Evolutionary conservation across 148 eudicot genomes (phyloP).

Genomic region (Silene uniflora): DNA sequence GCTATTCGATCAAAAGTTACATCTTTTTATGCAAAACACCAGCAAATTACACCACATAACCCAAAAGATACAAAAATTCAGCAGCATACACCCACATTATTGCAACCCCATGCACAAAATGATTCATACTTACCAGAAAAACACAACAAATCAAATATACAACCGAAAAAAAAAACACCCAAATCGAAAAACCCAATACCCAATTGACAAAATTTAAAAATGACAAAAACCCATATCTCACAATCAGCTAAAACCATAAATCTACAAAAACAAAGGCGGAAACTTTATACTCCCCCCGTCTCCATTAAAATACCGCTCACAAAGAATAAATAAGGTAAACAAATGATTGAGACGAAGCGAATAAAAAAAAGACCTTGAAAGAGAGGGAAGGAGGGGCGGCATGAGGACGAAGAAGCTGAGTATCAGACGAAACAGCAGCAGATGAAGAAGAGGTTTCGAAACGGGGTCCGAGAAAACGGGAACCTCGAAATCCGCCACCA

Average conservation of each 20-base stretch:
- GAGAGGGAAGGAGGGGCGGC: constrained; percentile 41
- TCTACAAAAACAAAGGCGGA: no score
- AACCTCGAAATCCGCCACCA: constrained; percentile 34
- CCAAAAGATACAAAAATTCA: background rate
- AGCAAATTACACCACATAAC: no score
- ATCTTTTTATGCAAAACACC: no score
- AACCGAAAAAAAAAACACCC: background rate
- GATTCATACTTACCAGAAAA: background rate
- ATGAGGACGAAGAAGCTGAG: constrained; percentile 71
- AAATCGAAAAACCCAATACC: constrained; percentile 19
- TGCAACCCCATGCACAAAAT: background rate
- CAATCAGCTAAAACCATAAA: background rate
- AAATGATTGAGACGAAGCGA: constrained; percentile 1
- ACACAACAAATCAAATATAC: background rate
- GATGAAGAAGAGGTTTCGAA: constrained; percentile 46
- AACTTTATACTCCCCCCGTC: no score
- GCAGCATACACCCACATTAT: no score
- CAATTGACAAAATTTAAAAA: constrained; percentile 1
- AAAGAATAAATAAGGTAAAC: no score
- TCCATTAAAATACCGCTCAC: no score
- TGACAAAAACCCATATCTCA: constrained; percentile 7
- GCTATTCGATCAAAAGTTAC: no score
- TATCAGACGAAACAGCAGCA: constrained; percentile 33
- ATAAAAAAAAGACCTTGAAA: constrained; percentile 40
- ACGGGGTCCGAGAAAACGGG: constrained; percentile 59